These are phyloP conservation scores for Russula lepida DNA, from an alignment of 768 basidiomycete species.

Conservation along the genomic window DNA sequence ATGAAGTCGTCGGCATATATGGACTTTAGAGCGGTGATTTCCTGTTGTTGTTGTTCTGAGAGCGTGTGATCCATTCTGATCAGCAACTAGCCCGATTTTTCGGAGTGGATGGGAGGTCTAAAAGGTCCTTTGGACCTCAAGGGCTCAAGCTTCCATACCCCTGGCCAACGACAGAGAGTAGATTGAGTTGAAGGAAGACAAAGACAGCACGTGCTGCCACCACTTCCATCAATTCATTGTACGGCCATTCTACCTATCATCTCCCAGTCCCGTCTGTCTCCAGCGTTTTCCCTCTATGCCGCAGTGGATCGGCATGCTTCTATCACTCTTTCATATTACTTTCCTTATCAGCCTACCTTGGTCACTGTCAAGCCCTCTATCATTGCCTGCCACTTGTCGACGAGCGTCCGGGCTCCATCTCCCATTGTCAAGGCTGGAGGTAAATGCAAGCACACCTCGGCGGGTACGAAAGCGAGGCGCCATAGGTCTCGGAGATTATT, in stretches of 20 bases:
- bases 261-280: too few species aligned
- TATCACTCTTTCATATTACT: not conserved
- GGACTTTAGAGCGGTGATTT: conserved; percentile 72
- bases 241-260: not conserved
- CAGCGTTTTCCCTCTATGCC: too few species aligned
- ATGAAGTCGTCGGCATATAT: conserved; percentile 77
- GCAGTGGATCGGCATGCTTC: not conserved
- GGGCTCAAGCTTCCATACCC: conserved; percentile 66
- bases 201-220: not conserved
- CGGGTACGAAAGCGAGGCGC: conserved; percentile 16
- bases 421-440: conserved; percentile 7
- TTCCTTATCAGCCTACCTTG: not conserved
- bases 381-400: not conserved
- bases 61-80: conserved; percentile 59
- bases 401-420: conserved; percentile 3
- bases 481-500: conserved; percentile 51
- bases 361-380: conserved; percentile 1
- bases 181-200: not conserved
- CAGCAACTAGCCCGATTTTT: conserved; percentile 1
- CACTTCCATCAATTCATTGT: too few species aligned
- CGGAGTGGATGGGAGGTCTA: conserved; percentile 32
- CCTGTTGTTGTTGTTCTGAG: conserved; percentile 51
- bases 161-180: not conserved
- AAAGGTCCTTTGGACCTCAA: conserved; percentile 63
- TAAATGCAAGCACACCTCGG: not conserved